Evolutionary conservation across 208 protist species (phyloP).

Genomic region (Leishmania tarentolae): DNA sequence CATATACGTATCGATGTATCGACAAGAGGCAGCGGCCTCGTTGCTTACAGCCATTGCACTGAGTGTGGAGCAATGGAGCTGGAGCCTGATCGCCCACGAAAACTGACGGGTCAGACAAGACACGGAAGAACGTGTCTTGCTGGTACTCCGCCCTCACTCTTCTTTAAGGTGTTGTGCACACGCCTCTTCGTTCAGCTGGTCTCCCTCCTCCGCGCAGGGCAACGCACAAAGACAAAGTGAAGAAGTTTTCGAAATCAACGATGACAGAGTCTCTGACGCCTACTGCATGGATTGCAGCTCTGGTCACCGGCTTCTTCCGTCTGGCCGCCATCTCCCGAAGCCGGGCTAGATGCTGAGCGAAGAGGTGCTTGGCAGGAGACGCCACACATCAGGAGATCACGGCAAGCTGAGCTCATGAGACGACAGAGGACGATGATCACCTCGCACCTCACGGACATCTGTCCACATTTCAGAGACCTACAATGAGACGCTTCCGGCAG

Average conservation of each 20-base stretch:
- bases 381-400: not conserved
- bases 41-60: too few species aligned
- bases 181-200: too few species aligned
- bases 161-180: not conserved
- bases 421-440: not conserved
- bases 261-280: too few species aligned
- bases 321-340: not conserved
- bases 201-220: too few species aligned
- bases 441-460: not conserved
- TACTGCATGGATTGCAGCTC: too few species aligned
- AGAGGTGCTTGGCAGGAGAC: not conserved
- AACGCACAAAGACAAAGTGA: too few species aligned
- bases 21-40: too few species aligned
- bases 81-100: not conserved
- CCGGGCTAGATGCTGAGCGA: too few species aligned
- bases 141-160: not conserved
- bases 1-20: too few species aligned
- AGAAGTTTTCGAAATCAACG: too few species aligned
- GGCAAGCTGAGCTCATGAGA: not conserved
- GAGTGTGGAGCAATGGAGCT: too few species aligned
- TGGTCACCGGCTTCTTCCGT: not conserved
- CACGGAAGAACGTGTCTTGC: not conserved
- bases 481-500: not conserved
- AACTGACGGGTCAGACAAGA: not conserved
- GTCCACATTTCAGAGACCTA: not conserved